These are phyloP conservation scores for Senecio squalidus DNA, from an alignment of 140 eudicot species.

Conservation along the genomic window DNA sequence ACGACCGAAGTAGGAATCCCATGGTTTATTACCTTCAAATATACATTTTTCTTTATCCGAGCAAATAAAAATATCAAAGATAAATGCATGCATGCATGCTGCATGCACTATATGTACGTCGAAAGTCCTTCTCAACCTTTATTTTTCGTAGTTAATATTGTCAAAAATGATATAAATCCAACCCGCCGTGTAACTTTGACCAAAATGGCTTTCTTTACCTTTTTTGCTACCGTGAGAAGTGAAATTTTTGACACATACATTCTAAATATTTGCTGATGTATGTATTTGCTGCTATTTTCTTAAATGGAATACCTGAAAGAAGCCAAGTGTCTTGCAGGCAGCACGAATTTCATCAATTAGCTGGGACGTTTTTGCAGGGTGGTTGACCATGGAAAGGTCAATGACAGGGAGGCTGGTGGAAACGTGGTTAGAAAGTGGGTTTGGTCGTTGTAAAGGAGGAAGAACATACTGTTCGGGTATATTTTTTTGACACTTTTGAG, in stretches of 20 bases:
- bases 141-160: background rate
- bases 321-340: conserved; percentile 63
- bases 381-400: conserved; percentile 41
- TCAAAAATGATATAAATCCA: background rate
- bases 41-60: conserved; percentile 7
- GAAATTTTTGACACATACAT: conserved; percentile 7
- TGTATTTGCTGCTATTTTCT: background rate
- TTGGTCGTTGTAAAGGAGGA: conserved; percentile 48
- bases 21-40: conserved; percentile 59
- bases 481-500: conserved; percentile 24
- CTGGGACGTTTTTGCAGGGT: conserved; percentile 37
- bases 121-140: background rate
- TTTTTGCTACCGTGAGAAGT: conserved; percentile 12
- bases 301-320: conserved; percentile 50
- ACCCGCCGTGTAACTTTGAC: conserved; percentile 5
- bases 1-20: conserved; percentile 45
- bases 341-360: conserved; percentile 31
- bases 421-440: background rate
- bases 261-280: background rate
- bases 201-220: conserved; percentile 10
- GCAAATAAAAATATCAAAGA: background rate
- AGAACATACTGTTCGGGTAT: conserved; percentile 46
- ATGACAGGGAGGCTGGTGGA: conserved; percentile 37
- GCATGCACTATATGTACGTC: conserved; percentile 25
- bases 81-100: conserved; percentile 32